These are phyloP conservation scores for Lactuca sativa DNA, from an alignment of 129 eudicot species.

Conservation along the genomic window DNA sequence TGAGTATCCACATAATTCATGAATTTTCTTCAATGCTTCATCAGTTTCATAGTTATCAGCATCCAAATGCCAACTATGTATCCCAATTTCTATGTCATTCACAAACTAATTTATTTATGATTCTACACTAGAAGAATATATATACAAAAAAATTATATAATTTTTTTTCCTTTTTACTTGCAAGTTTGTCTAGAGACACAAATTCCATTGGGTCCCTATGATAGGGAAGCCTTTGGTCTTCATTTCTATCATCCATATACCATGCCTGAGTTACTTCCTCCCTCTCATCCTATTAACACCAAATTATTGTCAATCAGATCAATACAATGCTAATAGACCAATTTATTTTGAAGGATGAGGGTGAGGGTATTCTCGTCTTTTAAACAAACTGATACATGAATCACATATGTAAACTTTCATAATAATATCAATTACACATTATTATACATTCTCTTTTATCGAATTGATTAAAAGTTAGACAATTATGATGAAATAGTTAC, in stretches of 20 bases:
- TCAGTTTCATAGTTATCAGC: constrained; percentile 97
- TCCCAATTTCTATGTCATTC: constrained; percentile 71
- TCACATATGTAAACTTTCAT: background rate
- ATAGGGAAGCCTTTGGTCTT: constrained; percentile 96
- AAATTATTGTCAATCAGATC: constrained; percentile 4
- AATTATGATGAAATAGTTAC: background rate
- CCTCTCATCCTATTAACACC: constrained; percentile 56
- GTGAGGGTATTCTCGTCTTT: too few relatives aligned
- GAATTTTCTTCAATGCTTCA: constrained; percentile 80
- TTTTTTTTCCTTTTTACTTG: constrained; percentile 58
- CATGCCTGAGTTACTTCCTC: constrained; percentile 94
- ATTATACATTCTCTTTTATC: background rate
- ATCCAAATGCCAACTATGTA: constrained; percentile 91
- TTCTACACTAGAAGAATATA: background rate
- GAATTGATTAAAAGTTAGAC: too few relatives aligned
- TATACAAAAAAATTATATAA: background rate
- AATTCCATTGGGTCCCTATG: constrained; percentile 81
- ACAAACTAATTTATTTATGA: background rate
- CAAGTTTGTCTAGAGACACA: constrained; percentile 79
- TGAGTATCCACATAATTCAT: constrained; percentile 89
- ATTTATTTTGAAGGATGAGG: too few relatives aligned
- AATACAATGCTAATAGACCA: too few relatives aligned
- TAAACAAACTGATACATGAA: too few relatives aligned
- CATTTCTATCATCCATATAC: constrained; percentile 93
- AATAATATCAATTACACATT: background rate